Conservation (phyloP, 2,329 filamentous ascomycete genomes). For the Hymenoscyphus fraxineus region DNA sequence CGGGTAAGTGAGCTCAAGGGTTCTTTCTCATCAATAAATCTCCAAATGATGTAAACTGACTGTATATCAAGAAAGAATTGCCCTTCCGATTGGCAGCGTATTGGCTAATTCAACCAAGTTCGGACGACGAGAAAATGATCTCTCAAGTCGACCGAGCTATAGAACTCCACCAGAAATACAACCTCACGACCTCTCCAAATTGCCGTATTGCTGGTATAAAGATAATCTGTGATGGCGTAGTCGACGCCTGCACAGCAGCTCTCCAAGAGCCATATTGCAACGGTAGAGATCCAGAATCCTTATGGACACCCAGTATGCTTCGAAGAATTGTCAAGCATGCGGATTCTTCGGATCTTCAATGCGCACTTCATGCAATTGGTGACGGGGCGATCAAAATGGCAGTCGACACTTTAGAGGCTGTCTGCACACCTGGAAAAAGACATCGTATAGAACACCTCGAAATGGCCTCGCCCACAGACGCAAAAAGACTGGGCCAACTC, state of each 20-base stretch:
- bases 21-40: background rate
- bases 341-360: slow-evolving; percentile 51
- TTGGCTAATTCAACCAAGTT: background rate
- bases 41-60: background rate
- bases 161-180: background rate
- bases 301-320: background rate
- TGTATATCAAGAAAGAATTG: background rate
- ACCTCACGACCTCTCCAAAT: background rate
- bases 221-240: background rate
- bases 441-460: slow-evolving; percentile 65
- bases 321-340: slow-evolving; percentile 44
- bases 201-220: background rate
- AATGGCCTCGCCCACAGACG: slow-evolving; percentile 52
- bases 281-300: background rate
- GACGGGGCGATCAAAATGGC: slow-evolving; percentile 56
- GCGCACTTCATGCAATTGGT: slow-evolving; percentile 63
- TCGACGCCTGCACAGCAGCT: background rate
- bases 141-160: background rate
- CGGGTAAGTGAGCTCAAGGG: slow-evolving; percentile 29
- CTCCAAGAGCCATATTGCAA: background rate
- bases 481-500: slow-evolving; percentile 50
- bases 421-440: slow-evolving; percentile 41
- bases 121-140: background rate
- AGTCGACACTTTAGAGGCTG: slow-evolving; percentile 47
- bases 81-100: background rate